Evolutionary conservation across 2,329 filamentous ascomycete species (phyloP).

Genomic region (Septoria linicola): DNA sequence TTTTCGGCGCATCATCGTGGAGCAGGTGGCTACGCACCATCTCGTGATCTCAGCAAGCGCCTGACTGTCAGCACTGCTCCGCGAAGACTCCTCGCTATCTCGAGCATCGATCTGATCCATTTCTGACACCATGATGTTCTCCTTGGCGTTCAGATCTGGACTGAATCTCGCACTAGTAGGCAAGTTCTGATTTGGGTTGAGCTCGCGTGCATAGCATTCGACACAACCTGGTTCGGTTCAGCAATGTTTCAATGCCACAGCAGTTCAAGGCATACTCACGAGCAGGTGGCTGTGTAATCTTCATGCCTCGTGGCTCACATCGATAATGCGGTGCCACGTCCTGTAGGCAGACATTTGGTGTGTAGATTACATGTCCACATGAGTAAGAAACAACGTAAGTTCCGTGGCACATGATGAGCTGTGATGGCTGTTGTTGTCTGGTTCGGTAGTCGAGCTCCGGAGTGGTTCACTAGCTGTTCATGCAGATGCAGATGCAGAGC

Average conservation of each 20-base stretch:
- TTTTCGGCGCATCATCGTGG: not conserved
- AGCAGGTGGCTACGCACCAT: constrained; percentile 8
- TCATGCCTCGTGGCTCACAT: constrained; percentile 28
- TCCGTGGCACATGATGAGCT: constrained; percentile 24
- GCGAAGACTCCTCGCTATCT: constrained; percentile 12
- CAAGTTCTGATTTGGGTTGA: constrained; percentile 21
- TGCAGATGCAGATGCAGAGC: constrained; percentile 6
- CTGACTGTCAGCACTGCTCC: constrained; percentile 18
- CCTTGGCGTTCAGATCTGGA: constrained; percentile 18
- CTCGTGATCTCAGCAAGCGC: constrained; percentile 18
- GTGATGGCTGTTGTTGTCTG: not conserved
- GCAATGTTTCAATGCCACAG: not conserved
- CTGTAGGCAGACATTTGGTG: constrained; percentile 24
- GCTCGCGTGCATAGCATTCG: constrained; percentile 25
- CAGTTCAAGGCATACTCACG: not conserved
- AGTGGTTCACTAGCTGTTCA: not conserved
- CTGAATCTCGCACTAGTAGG: constrained; percentile 26
- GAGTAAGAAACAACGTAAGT: constrained; percentile 27
- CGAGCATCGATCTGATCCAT: not conserved
- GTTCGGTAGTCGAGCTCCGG: not conserved
- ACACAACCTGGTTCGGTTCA: constrained; percentile 12
- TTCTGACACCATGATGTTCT: constrained; percentile 12
- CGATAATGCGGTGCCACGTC: constrained; percentile 27
- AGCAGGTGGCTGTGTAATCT: constrained; percentile 26
- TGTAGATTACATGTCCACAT: constrained; percentile 24